Percentiles rank a stretch among this genome's conserved stretches.
These are phyloP conservation scores for Toxicodendron radicans DNA, from an alignment of 345 rosid species.

Conservation along the genomic window DNA sequence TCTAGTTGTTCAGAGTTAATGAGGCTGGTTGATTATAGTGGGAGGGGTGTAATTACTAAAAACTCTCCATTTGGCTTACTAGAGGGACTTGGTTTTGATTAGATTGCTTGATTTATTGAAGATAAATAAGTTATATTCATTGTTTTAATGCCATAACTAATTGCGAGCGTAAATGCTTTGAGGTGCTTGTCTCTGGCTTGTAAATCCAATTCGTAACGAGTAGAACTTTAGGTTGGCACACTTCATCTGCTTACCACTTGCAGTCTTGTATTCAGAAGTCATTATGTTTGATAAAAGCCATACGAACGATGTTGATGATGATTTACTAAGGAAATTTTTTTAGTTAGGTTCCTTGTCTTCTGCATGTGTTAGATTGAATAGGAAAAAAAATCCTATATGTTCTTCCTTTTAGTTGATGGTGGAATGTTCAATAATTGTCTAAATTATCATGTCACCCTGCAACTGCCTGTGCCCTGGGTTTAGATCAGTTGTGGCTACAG, in stretches of 20 bases:
- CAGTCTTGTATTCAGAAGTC: neutral
- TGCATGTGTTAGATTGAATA: neutral
- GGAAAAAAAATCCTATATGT: neutral
- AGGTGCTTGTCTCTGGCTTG: neutral
- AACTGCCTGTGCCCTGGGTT: neutral
- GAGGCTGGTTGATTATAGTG: neutral
- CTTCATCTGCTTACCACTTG: neutral
- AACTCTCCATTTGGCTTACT: neutral
- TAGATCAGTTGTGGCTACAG: neutral
- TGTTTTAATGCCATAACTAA: neutral
- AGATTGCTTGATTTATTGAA: neutral
- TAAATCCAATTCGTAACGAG: neutral
- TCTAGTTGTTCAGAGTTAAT: neutral
- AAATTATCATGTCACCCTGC: neutral
- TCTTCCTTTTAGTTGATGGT: slow-evolving; percentile 4
- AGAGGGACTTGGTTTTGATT: neutral
- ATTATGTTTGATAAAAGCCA: neutral
- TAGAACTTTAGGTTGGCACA: neutral
- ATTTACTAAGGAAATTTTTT: neutral
- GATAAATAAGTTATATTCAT: neutral
- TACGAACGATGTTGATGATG: neutral
- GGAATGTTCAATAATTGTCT: neutral
- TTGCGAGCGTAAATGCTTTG: neutral
- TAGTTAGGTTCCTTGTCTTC: neutral
- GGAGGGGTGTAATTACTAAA: no score